These are phyloP conservation scores for Chaetothyriales sp. DNA, from an alignment of 2,329 filamentous ascomycete species.

Conservation along the genomic window DNA sequence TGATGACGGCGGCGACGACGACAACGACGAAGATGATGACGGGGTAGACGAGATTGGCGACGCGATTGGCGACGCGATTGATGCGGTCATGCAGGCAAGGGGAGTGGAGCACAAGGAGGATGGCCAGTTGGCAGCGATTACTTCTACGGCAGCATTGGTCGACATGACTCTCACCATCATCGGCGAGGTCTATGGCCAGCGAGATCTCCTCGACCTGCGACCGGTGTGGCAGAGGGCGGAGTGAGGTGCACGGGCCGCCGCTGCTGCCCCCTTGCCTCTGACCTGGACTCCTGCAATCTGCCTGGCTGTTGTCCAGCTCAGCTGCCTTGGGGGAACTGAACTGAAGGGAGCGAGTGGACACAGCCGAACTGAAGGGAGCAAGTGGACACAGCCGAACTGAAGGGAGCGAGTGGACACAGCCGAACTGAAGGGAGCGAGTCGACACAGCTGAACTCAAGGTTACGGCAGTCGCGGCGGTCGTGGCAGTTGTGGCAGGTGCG, in stretches of 20 bases:
- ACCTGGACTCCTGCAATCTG: background rate
- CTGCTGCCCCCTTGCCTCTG: background rate
- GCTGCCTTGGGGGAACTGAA: background rate
- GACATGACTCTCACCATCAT: slow-evolving; percentile 86
- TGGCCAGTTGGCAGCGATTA: slow-evolving; percentile 17
- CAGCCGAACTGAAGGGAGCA: too few relatives aligned
- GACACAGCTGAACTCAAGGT: background rate
- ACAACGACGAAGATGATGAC: slow-evolving; percentile 19
- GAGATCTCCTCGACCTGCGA: slow-evolving; percentile 66
- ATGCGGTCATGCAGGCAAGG: slow-evolving; percentile 10
- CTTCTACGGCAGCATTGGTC: slow-evolving; percentile 38
- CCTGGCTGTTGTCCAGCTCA: background rate
- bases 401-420: too few relatives aligned
- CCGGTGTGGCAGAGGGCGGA: slow-evolving; percentile 34
- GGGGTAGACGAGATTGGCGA: slow-evolving; percentile 12
- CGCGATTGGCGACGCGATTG: too few relatives aligned
- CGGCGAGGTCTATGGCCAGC: slow-evolving; percentile 80
- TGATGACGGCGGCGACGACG: slow-evolving; percentile 11
- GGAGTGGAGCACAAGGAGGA: slow-evolving; percentile 28
- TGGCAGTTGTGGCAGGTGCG: background rate
- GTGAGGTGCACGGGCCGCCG: background rate
- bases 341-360: background rate
- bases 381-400: too few relatives aligned
- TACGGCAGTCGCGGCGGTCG: background rate
- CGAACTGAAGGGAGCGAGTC: background rate